phyloP scores from a whole-genome alignment of 2,329 filamentous ascomycete species.

The Xylariaceae sp. region DNA sequence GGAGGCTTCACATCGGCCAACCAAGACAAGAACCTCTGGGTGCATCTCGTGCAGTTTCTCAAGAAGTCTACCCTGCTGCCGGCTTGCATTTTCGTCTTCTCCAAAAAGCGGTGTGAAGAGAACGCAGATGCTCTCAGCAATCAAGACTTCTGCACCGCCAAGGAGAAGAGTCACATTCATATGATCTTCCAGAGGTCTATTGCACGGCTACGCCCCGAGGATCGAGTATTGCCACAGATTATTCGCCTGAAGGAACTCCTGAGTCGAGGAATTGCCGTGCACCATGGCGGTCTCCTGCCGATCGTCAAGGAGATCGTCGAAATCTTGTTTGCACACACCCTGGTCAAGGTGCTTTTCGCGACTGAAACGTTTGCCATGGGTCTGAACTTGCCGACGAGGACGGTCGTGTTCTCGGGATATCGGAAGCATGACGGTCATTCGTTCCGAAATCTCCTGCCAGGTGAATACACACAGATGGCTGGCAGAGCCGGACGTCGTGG shows the following conservation, averaged over 20 bases:
- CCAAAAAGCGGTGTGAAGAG: conserved; percentile 94
- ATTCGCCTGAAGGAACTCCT: conserved; percentile 78
- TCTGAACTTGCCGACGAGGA: conserved; percentile 87
- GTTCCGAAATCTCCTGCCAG: conserved; percentile 84
- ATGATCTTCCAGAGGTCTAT: conserved; percentile 97
- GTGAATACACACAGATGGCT: conserved; percentile 98
- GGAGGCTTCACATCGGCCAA: conserved; percentile 83
- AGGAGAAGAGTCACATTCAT: conserved; percentile 93
- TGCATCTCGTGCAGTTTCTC: conserved; percentile 86
- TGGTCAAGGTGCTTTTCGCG: conserved; percentile 95
- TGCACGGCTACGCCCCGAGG: conserved; percentile 82
- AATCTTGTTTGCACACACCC: conserved; percentile 86
- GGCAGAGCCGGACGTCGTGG: conserved; percentile 89
- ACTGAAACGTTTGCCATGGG: conserved; percentile 99
- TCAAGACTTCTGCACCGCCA: conserved; percentile 86
- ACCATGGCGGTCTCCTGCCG: conserved; percentile 87
- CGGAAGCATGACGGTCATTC: conserved; percentile 91
- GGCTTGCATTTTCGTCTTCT: conserved; percentile 96
- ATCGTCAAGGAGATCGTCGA: conserved; percentile 98
- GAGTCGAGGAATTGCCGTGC: conserved; percentile 83
- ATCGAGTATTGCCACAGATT: conserved; percentile 86
- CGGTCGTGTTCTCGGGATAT: conserved; percentile 95
- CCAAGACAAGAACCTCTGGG: conserved; percentile 95
- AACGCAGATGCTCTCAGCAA: conserved; percentile 94
- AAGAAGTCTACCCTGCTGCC: conserved; percentile 82